Evolutionary conservation across 1,284 basidiomycete species (phyloP).

Genomic region (Ustilago shanxiensis): DNA sequence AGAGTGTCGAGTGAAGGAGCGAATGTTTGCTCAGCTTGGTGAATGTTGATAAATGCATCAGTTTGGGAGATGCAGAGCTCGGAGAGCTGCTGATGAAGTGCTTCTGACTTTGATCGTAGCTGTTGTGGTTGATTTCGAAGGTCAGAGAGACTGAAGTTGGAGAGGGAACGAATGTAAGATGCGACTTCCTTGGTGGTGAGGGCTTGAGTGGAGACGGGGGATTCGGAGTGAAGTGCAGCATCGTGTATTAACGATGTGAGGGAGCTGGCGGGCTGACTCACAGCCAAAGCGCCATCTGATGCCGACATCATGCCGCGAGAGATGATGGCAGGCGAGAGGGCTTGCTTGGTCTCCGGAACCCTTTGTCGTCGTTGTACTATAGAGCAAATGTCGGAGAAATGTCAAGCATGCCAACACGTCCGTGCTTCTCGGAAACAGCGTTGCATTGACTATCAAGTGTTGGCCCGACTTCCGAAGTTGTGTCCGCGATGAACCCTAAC

Average conservation of each 20-base stretch:
- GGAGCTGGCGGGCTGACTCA: constrained; percentile 3
- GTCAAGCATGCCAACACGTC: neutral
- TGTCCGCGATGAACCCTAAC: neutral
- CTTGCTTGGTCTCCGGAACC: neutral
- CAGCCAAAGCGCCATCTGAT: neutral
- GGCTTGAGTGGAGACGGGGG: constrained; percentile 22
- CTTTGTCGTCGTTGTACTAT: too few relatives aligned
- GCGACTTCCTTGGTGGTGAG: constrained; percentile 34
- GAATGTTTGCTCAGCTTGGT: constrained; percentile 48
- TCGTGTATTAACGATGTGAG: constrained; percentile 26
- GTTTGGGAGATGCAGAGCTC: constrained; percentile 56
- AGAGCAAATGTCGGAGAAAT: neutral
- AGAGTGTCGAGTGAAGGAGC: constrained; percentile 31
- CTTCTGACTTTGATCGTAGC: constrained; percentile 35
- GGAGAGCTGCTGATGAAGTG: constrained; percentile 45
- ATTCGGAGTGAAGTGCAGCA: constrained; percentile 13
- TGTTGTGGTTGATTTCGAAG: constrained; percentile 43
- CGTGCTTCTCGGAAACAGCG: neutral
- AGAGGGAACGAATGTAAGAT: constrained; percentile 49
- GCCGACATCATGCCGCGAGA: neutral
- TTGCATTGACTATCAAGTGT: constrained; percentile 17
- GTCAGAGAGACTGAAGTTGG: constrained; percentile 43
- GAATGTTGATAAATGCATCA: constrained; percentile 47
- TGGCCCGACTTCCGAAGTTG: constrained; percentile 39
- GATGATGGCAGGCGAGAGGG: neutral